Conservation (phyloP, 208 protist species). For the Trypanosoma mega region DNA sequence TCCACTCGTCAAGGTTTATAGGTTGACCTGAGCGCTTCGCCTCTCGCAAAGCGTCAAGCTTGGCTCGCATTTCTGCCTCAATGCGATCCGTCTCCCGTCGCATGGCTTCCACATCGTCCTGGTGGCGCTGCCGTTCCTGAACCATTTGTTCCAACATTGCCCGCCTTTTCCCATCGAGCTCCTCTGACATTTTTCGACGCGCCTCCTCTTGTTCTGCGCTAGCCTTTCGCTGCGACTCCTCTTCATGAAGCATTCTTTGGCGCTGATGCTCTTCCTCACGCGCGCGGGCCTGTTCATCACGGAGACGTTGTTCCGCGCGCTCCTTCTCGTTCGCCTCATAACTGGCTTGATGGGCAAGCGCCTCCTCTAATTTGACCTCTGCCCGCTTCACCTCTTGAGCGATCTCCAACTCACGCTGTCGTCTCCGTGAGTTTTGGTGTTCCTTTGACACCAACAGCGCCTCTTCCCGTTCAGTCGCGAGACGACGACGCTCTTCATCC, state of each 20-base stretch:
- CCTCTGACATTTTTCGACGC: slow-evolving; percentile 42
- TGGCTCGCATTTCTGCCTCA: slow-evolving; percentile 85
- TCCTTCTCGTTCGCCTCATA: slow-evolving; percentile 43
- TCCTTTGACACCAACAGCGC: slow-evolving; percentile 43
- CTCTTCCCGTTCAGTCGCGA: slow-evolving; percentile 57
- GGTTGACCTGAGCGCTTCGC: slow-evolving; percentile 71
- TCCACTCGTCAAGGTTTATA: slow-evolving; percentile 86
- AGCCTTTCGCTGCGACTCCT: slow-evolving; percentile 35
- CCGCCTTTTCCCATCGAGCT: slow-evolving; percentile 61
- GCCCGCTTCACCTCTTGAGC: slow-evolving; percentile 57
- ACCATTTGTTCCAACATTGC: slow-evolving; percentile 63
- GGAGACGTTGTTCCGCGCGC: slow-evolving; percentile 30
- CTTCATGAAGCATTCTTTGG: slow-evolving; percentile 33
- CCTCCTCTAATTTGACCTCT: slow-evolving; percentile 60
- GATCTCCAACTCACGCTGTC: slow-evolving; percentile 58
- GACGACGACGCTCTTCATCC: slow-evolving; percentile 54
- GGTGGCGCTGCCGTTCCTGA: slow-evolving; percentile 59
- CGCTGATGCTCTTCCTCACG: slow-evolving; percentile 45
- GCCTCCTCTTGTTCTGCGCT: slow-evolving; percentile 49
- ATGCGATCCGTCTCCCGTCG: slow-evolving; percentile 83
- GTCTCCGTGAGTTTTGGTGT: slow-evolving; percentile 41
- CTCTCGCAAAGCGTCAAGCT: slow-evolving; percentile 79
- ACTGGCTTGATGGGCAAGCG: slow-evolving; percentile 46
- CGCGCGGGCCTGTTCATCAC: slow-evolving; percentile 38
- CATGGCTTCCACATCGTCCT: slow-evolving; percentile 77